A percentile compares a stretch with the other conserved stretches of the same genome.
Evolutionary conservation across 2,329 filamentous ascomycete genomes (phyloP).

Genomic region (Xylariaceae sp.): DNA sequence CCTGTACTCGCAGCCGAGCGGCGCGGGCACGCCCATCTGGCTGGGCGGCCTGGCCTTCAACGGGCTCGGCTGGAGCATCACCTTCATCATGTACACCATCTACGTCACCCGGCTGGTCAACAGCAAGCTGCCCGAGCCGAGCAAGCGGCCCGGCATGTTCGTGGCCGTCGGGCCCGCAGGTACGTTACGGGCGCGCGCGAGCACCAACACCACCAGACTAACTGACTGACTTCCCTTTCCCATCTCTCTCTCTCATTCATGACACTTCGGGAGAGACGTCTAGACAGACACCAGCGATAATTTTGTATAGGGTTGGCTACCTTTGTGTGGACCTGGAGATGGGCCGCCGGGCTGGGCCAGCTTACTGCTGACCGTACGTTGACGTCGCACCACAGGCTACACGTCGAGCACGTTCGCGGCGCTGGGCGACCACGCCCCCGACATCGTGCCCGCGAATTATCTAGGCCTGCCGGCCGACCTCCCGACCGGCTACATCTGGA

Average conservation of each 20-base stretch:
- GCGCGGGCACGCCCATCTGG: slow-evolving; percentile 31
- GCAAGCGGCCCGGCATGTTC: slow-evolving; percentile 35
- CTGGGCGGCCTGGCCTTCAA: slow-evolving; percentile 34
- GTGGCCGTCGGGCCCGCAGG: slow-evolving; percentile 40
- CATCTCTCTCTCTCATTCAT: background rate
- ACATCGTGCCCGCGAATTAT: background rate
- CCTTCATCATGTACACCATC: slow-evolving; percentile 34
- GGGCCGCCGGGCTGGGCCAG: no score
- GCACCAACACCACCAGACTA: background rate
- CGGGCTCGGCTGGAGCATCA: slow-evolving; percentile 36
- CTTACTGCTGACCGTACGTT: no score
- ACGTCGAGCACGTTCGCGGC: background rate
- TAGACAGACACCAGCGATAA: no score
- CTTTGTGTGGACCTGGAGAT: no score
- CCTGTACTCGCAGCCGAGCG: slow-evolving; percentile 21
- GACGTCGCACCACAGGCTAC: background rate
- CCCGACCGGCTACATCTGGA: slow-evolving; percentile 24
- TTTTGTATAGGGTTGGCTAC: no score
- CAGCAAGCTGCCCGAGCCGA: slow-evolving; percentile 32
- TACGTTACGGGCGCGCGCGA: slow-evolving; percentile 28
- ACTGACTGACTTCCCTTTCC: background rate
- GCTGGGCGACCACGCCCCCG: background rate
- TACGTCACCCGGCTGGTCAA: slow-evolving; percentile 34
- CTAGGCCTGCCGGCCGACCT: slow-evolving; percentile 7
- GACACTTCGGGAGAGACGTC: no score